These are phyloP conservation scores for Phytophthora uliginosa DNA, from an alignment of 352 stramenopile genomes.

Conservation along the genomic window DNA sequence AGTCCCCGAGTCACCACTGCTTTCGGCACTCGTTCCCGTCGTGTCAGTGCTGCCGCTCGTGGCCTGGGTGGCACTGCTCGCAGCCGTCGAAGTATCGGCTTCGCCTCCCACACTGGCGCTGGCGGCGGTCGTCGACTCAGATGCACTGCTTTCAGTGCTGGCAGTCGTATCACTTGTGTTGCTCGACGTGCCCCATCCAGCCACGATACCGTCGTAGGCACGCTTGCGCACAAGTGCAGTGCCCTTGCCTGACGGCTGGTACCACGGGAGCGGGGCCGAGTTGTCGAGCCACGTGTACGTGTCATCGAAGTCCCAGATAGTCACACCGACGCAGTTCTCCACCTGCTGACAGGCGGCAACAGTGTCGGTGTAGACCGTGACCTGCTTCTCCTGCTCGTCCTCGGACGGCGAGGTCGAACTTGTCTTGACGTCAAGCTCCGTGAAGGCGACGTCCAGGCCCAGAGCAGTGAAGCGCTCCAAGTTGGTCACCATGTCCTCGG, in stretches of 20 bases:
- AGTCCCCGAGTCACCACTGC: not conserved
- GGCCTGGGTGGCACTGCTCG: slow-evolving; percentile 7
- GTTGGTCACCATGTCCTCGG: slow-evolving; percentile 28
- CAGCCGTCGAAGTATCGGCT: slow-evolving; percentile 4
- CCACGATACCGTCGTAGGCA: slow-evolving; percentile 33
- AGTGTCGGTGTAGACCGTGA: slow-evolving; percentile 24
- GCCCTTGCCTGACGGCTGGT: slow-evolving; percentile 30
- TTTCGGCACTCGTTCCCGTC: not conserved
- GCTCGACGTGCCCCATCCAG: slow-evolving; percentile 23
- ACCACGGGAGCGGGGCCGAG: slow-evolving; percentile 26
- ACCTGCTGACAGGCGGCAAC: slow-evolving; percentile 37
- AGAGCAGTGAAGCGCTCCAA: slow-evolving; percentile 37
- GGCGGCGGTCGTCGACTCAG: not conserved
- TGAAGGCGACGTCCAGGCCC: slow-evolving; percentile 36
- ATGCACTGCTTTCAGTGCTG: slow-evolving; percentile 3
- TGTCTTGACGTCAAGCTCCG: slow-evolving; percentile 35
- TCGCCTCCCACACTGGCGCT: slow-evolving; percentile 20
- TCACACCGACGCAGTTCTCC: slow-evolving; percentile 30
- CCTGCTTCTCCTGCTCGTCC: slow-evolving; percentile 22
- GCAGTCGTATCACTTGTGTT: not conserved
- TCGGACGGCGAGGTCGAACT: slow-evolving; percentile 22
- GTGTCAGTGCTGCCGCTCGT: slow-evolving; percentile 1
- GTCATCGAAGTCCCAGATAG: slow-evolving; percentile 39
- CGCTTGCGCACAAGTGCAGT: slow-evolving; percentile 35
- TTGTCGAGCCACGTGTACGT: slow-evolving; percentile 32